Evolutionary conservation across 495 filamentous ascomycete genomes (phyloP), one percentile per base, ranked within the genome.

Genomic region (Aspergillus wentii): DNA sequence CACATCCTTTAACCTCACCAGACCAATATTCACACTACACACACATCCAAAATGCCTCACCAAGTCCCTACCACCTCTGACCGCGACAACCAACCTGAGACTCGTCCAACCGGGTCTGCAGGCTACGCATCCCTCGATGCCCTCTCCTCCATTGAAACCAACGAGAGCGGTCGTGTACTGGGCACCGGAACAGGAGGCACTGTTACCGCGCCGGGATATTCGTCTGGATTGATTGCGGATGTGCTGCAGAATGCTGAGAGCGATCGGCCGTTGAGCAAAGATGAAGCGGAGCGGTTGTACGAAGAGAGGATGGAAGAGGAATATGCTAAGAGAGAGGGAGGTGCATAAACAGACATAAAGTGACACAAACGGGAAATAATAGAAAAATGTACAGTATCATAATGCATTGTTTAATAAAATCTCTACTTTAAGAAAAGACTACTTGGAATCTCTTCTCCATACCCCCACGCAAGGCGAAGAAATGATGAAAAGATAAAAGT

Each of bases 261-360:
- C 15, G 46, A 59, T 17, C 51, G 46, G n/a, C 34, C 52, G 6
- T 29, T 71, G 50, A 70, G 54, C 30, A 60, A 57, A 44, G 70
- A 74, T 38, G 77, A 79, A 50, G 79, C 76, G 2, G 80, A 83
- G 41, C 65, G 65, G 17, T 40, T 74, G 11, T 87, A 85, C 35
- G 77, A 83, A 52, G 81, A 85, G 62, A 62, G 72, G n/a, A 86
- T 85, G 44, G 79, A 84, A 66, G 83, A 86, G 27, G 82, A 87
- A 58, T 86, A 87, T 54, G 81, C 83, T n/a, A 85, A 85, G 69
- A 59, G 82, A 32, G 82, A 85, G 46, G 82, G 83, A 1, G 82
- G 83, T 26, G 79, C 82, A 19, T 85, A 42, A 46, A 8, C 19
- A n/a, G n/a, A n/a, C n/a, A n/a, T n/a, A n/a, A n/a, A n/a, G n/a